Conservation (phyloP, 2,329 filamentous ascomycete species). For the Phialophora verrucosa region DNA sequence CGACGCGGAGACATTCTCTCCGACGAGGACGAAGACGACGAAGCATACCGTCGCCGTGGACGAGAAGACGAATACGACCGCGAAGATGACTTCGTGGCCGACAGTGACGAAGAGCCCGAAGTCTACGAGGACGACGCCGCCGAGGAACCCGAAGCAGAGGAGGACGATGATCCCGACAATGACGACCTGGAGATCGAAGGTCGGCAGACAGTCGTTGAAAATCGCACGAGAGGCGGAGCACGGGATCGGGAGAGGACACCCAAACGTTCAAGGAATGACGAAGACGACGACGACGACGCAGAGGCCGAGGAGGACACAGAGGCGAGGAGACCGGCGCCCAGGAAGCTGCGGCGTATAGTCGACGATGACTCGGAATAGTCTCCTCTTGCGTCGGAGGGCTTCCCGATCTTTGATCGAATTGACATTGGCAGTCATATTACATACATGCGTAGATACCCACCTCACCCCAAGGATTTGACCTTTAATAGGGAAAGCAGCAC, state of each 20-base stretch:
- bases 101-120: slow-evolving; percentile 56
- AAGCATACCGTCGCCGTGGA: slow-evolving; percentile 51
- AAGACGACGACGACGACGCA: slow-evolving; percentile 29
- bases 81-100: slow-evolving; percentile 75
- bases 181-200: slow-evolving; percentile 47
- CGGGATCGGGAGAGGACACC: slow-evolving; percentile 21
- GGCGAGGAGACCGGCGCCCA: slow-evolving; percentile 31
- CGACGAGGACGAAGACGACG: slow-evolving; percentile 55
- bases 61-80: slow-evolving; percentile 84
- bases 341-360: slow-evolving; percentile 40
- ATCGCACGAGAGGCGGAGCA: slow-evolving; percentile 32
- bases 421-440: background rate
- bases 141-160: slow-evolving; percentile 46
- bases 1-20: slow-evolving; percentile 56
- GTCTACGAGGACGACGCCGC: slow-evolving; percentile 52
- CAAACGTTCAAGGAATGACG: slow-evolving; percentile 21
- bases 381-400: background rate
- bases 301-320: slow-evolving; percentile 34
- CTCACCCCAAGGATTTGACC: background rate
- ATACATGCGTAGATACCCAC: background rate
- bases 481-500: background rate
- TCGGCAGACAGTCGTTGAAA: slow-evolving; percentile 37
- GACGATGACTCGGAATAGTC: slow-evolving; percentile 38
- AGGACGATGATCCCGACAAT: slow-evolving; percentile 50
- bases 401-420: background rate